These are phyloP conservation scores for Aspergillus taichungensis DNA, from an alignment of 495 filamentous ascomycete genomes.

Conservation along the genomic window DNA sequence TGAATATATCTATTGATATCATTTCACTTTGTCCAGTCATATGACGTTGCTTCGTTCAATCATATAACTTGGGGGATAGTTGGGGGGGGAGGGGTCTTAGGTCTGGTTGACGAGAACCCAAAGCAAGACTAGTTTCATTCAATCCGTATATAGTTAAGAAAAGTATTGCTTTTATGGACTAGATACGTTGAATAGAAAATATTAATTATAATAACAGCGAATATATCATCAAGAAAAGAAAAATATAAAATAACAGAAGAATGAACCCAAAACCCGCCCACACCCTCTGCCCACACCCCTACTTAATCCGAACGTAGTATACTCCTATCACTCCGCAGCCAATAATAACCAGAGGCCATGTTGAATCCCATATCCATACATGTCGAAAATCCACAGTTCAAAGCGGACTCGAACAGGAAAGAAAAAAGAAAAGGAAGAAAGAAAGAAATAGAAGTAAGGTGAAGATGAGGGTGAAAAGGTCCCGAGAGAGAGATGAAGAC, in stretches of 20 bases:
- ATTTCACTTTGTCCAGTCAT: too few relatives aligned
- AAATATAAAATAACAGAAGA: slow-evolving; percentile 1
- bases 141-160: background rate
- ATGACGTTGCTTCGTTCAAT: too few relatives aligned
- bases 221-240: slow-evolving; percentile 21
- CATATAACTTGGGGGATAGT: too few relatives aligned
- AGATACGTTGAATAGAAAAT: background rate
- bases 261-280: background rate
- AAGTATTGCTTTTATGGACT: slow-evolving; percentile 1
- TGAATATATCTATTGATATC: slow-evolving; percentile 18
- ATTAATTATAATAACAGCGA: slow-evolving; percentile 6
- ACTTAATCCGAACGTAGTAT: too few relatives aligned
- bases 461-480: too few relatives aligned
- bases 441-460: slow-evolving; percentile 1
- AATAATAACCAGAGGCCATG: slow-evolving; percentile 1
- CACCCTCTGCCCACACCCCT: too few relatives aligned
- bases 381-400: slow-evolving; percentile 6
- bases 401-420: slow-evolving; percentile 6
- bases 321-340: slow-evolving; percentile 11
- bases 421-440: slow-evolving; percentile 1
- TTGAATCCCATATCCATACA: slow-evolving; percentile 15
- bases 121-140: too few relatives aligned
- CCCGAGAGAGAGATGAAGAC: too few relatives aligned
- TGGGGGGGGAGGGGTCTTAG: too few relatives aligned
- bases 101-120: too few relatives aligned